These are phyloP conservation scores for Kwoniella europaea DNA, from an alignment of 768 basidiomycete species.

Conservation along the genomic window DNA sequence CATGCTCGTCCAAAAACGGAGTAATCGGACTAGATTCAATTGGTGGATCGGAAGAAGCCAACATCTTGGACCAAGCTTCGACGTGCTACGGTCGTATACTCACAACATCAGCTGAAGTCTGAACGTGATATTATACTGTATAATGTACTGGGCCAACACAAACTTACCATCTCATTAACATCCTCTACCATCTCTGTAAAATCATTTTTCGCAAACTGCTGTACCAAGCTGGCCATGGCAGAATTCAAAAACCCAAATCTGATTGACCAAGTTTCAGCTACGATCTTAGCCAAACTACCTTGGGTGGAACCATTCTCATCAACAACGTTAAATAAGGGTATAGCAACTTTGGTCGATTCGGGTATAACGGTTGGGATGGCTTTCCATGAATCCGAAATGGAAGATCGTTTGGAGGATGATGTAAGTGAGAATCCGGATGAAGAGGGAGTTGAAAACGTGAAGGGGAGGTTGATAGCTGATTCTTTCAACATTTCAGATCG, in stretches of 20 bases:
- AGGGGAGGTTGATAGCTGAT: constrained; percentile 32
- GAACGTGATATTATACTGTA: too few species aligned
- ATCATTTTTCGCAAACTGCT: constrained; percentile 55
- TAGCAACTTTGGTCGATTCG: constrained; percentile 31
- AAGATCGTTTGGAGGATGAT: constrained; percentile 33
- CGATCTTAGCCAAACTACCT: constrained; percentile 48
- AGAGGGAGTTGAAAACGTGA: constrained; percentile 22
- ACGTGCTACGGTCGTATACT: constrained; percentile 31
- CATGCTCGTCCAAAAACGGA: constrained; percentile 53
- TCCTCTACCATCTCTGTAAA: constrained; percentile 55
- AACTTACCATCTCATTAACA: constrained; percentile 55
- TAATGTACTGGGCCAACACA: too few species aligned
- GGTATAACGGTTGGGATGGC: constrained; percentile 39
- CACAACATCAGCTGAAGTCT: too few species aligned
- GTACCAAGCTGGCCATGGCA: constrained; percentile 46
- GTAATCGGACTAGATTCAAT: constrained; percentile 49
- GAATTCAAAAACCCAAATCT: constrained; percentile 55
- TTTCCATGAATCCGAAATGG: constrained; percentile 42
- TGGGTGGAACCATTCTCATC: constrained; percentile 53
- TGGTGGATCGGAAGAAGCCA: constrained; percentile 50
- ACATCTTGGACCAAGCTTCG: constrained; percentile 55
- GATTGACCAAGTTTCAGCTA: constrained; percentile 51
- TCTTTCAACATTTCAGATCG: constrained; percentile 21
- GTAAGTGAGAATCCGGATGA: constrained; percentile 27
- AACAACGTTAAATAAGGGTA: constrained; percentile 55